These are phyloP conservation scores for Zygnema cylindricum DNA, from an alignment of 139 green algal genomes.

Conservation along the genomic window DNA sequence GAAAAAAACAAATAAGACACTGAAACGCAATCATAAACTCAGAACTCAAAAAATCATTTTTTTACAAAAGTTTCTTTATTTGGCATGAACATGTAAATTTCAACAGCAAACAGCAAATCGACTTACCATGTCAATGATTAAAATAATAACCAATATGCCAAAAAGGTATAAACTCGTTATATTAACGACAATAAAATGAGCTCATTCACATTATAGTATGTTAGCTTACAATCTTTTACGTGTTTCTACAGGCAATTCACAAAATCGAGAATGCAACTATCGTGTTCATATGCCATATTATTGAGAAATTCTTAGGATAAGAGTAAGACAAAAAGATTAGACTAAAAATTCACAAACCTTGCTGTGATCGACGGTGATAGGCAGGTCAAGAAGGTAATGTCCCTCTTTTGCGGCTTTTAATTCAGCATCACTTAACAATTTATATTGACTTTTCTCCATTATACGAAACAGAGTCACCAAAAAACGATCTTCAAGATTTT, in stretches of 20 bases:
- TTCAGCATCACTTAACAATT: constrained; percentile 47
- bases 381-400: constrained; percentile 58
- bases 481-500: constrained; percentile 49
- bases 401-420: constrained; percentile 24
- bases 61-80: no score
- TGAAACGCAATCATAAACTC: no score
- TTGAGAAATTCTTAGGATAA: constrained; percentile 11
- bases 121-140: no score
- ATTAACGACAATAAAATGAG: no score
- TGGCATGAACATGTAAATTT: no score
- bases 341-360: constrained; percentile 44
- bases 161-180: no score
- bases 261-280: constrained; percentile 14
- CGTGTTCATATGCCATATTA: not conserved
- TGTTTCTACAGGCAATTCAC: constrained; percentile 3
- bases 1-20: no score
- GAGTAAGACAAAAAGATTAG: not conserved
- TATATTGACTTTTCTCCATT: constrained; percentile 61
- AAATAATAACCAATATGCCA: no score
- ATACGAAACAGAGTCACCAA: constrained; percentile 35
- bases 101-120: no score
- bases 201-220: no score
- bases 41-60: no score
- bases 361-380: constrained; percentile 45
- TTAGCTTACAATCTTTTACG: no score